Evolutionary conservation across 257 asterid species (phyloP).

Genomic region (Solanum boliviense): DNA sequence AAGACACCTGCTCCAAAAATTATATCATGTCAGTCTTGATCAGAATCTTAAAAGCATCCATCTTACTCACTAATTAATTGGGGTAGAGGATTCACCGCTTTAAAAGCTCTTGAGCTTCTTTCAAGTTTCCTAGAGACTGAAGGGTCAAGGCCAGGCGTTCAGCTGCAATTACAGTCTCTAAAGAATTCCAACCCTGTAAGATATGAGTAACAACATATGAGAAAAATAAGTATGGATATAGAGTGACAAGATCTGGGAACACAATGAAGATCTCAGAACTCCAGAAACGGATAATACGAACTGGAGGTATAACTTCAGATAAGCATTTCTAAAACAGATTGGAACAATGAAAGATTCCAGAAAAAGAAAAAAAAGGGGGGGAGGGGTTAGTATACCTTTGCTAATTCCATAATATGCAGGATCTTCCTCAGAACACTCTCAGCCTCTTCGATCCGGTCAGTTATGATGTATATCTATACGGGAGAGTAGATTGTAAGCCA

Average conservation of each 20-base stretch:
- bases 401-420: conserved; percentile 59
- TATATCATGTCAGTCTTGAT: conserved; percentile 10
- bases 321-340: neutral
- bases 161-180: conserved; percentile 72
- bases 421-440: conserved; percentile 61
- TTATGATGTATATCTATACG: conserved; percentile 50
- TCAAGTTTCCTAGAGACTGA: conserved; percentile 48
- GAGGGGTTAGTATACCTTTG: conserved; percentile 42
- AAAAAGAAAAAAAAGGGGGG: neutral
- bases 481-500: neutral
- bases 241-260: neutral
- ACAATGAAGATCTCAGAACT: neutral
- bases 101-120: conserved; percentile 71
- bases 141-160: conserved; percentile 79
- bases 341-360: neutral
- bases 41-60: conserved; percentile 6
- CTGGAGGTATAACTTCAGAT: neutral
- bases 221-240: neutral
- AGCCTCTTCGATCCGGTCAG: conserved; percentile 54
- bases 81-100: conserved; percentile 39
- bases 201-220: conserved; percentile 1
- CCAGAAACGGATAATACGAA: neutral
- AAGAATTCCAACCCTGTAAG: conserved; percentile 71
- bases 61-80: conserved; percentile 6
- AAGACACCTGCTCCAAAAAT: conserved; percentile 60